Base-by-base conservation (phyloP, 345 rosid species). In the Brassica cretica region DNA sequence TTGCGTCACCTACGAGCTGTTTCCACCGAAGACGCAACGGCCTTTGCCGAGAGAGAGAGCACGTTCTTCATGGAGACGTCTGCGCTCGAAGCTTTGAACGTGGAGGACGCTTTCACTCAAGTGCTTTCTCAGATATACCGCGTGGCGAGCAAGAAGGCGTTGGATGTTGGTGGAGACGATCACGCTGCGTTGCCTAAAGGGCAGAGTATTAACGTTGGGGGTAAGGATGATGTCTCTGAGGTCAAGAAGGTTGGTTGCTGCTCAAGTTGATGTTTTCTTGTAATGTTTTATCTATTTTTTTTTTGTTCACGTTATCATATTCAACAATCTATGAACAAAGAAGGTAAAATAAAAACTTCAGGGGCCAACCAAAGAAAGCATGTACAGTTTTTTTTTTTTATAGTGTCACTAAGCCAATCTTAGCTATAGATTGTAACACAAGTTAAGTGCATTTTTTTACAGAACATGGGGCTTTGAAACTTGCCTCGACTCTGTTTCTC, bases 61-160 rank as follows among this genome's bases (percentile, higher is more conserved):
- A 89, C 93, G 3, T 89, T 76, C 87, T 93, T 90, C 73, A 93
- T 93, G 89, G 98, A 93, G 87, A 93, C 94, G 46, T 93, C 98
- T 62, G 96, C 98, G 18, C 93, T 93, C 0, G 96, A 93, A 70
- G 88, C 96, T 2, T 21, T 88, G 85, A 89, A 91, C 53, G 98
- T 91, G 0, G 98, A 91, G 81, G 84, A 89, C 81, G 90, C 98
- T 60, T 91, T 93, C 84, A 89, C 93, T 5, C 84, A 91, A 79
- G 90, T 90, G 75, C 89, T 93, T 35, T 86, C 90, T 55, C 94
- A 89, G 73, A 93, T 93, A 70, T 84, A 93, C 77, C 94, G 77
- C n/a, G 93, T 90, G 6, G 94, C 86, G 1, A 85, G 94, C 83
- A 85, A 89, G 79, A 90, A 87, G 76, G 91, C 93, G 0, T 84